phyloP scores from a whole-genome alignment of 73 alveolate genomes.

The Paramecium pentaurelia region DNA sequence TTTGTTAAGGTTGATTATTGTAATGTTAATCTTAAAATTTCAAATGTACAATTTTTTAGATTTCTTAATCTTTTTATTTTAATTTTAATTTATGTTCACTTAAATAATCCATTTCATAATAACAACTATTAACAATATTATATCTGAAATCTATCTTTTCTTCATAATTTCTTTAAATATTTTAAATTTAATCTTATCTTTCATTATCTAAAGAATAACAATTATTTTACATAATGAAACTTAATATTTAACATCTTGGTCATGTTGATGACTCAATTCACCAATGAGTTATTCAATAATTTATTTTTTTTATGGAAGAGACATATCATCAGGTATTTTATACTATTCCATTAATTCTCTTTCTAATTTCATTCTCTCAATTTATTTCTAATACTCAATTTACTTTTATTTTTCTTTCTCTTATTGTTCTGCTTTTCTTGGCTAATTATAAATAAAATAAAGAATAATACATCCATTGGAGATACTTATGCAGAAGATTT shows the following conservation, averaged over 20 bases:
- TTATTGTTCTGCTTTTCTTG: not conserved
- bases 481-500: not conserved
- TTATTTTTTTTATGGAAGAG: not conserved
- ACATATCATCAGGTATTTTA: not conserved
- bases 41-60: not conserved
- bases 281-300: not conserved
- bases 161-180: not conserved
- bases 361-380: not conserved
- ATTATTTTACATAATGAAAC: not conserved
- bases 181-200: not conserved
- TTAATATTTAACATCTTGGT: not conserved
- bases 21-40: not conserved
- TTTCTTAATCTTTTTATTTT: not conserved
- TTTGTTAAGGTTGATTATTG: not conserved
- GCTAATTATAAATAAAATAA: not conserved
- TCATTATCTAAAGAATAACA: not conserved
- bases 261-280: not conserved
- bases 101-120: not conserved
- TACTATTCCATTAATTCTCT: not conserved
- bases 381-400: not conserved
- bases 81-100: not conserved
- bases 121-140: not conserved
- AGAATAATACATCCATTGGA: not conserved
- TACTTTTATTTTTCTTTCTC: not conserved
- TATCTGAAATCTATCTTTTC: not conserved